Conservation (phyloP, 225 moss, liverwort and hornwort species). For the Bryoerythrophyllum caledonicum region DNA sequence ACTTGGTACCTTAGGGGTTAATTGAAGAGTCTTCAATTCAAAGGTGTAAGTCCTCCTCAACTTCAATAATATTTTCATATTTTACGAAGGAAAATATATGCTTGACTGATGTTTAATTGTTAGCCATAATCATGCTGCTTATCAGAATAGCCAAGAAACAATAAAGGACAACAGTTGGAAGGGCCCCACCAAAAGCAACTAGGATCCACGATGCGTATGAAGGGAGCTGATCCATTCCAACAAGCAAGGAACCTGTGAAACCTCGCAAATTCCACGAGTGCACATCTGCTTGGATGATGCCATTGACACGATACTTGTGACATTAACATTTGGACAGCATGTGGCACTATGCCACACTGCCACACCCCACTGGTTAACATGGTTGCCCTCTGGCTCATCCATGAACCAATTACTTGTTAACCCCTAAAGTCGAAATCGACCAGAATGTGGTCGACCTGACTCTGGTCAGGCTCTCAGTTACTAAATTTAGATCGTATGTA, state of each 20-base stretch:
- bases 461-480: no score
- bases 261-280: background rate
- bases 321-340: background rate
- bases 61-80: no score
- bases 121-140: no score
- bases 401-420: no score
- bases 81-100: no score
- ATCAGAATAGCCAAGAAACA: background rate
- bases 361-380: conserved; percentile 3
- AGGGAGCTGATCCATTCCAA: background rate
- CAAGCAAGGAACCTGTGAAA: background rate
- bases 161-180: background rate
- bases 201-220: background rate
- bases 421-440: no score
- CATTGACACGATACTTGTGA: background rate
- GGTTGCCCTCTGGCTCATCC: background rate
- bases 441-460: no score
- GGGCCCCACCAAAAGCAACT: background rate
- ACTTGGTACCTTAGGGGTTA: no score
- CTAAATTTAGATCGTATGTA: no score
- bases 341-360: background rate
- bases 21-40: no score
- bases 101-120: no score
- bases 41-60: no score
- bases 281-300: background rate